phyloP scores from a whole-genome alignment of 2,329 filamentous ascomycete genomes.

The Corynespora cassiicola region DNA sequence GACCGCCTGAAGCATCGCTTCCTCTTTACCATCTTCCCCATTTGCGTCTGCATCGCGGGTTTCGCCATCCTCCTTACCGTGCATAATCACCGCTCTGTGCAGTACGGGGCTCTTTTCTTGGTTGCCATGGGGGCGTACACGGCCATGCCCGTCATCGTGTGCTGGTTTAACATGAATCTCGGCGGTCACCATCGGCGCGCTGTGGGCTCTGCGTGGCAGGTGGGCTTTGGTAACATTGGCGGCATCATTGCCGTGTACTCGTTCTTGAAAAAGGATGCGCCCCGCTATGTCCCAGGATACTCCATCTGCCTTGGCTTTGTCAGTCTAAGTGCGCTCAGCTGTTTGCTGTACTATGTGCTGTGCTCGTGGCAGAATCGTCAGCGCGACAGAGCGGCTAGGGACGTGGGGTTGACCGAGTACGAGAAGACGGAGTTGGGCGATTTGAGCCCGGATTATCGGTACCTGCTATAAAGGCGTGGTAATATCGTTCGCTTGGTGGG shows the following conservation, averaged over 20 bases:
- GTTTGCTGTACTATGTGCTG: conserved; percentile 64
- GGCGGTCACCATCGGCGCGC: conserved; percentile 58
- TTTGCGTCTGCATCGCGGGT: conserved; percentile 73
- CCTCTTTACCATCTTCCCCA: conserved; percentile 72
- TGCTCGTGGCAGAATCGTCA: conserved; percentile 67
- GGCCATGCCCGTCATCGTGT: conserved; percentile 82
- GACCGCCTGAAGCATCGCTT: conserved; percentile 78
- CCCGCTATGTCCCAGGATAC: conserved; percentile 75
- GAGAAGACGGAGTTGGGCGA: conserved; percentile 69
- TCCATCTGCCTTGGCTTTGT: conserved; percentile 78
- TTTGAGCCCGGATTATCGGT: conserved; percentile 65
- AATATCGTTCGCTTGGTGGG: neutral
- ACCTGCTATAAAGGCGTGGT: conserved; percentile 55
- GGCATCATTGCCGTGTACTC: conserved; percentile 60
- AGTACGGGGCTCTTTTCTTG: conserved; percentile 84
- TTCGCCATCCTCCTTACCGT: conserved; percentile 77
- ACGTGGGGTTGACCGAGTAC: conserved; percentile 63
- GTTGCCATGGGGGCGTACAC: conserved; percentile 81
- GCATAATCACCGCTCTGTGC: conserved; percentile 68
- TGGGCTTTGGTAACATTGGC: conserved; percentile 57
- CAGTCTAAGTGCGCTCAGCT: conserved; percentile 69
- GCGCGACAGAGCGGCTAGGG: conserved; percentile 56
- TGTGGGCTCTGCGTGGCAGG: conserved; percentile 58
- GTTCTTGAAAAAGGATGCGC: conserved; percentile 66
- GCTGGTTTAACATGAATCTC: conserved; percentile 64